These are phyloP conservation scores for Tritrichomonas musculus DNA, from an alignment of 208 protist genomes.

Conservation along the genomic window DNA sequence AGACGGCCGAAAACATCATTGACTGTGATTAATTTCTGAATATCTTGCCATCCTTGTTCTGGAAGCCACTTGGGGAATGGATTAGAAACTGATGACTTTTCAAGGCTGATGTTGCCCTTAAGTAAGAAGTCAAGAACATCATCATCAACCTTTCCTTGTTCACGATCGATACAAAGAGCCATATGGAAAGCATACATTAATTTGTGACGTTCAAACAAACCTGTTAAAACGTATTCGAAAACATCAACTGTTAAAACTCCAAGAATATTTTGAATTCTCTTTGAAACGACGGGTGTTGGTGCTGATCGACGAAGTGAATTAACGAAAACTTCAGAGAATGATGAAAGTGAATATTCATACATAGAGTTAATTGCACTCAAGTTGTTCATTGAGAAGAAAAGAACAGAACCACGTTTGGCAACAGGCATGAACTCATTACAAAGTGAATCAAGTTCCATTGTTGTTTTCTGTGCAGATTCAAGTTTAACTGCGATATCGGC, in stretches of 20 bases:
- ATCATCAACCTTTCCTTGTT: conserved; percentile 65
- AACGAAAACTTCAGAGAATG: conserved; percentile 90
- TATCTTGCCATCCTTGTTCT: conserved; percentile 83
- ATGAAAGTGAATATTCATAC: conserved; percentile 97
- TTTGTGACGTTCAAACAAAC: conserved; percentile 94
- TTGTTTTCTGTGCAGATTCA: conserved; percentile 77
- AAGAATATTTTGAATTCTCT: conserved; percentile 91
- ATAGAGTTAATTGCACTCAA: conserved; percentile 89
- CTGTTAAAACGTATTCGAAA: conserved; percentile 93
- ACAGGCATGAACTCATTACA: conserved; percentile 79
- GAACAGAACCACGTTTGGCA: conserved; percentile 84
- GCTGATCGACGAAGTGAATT: conserved; percentile 80
- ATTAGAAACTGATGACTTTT: conserved; percentile 64
- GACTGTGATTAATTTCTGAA: conserved; percentile 68
- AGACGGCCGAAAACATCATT: conserved; percentile 68
- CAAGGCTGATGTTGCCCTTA: conserved; percentile 85
- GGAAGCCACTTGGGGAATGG: conserved; percentile 77
- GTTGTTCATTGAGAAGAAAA: conserved; percentile 92
- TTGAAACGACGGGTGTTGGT: conserved; percentile 65
- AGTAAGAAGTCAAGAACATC: conserved; percentile 92
- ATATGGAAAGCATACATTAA: conserved; percentile 95
- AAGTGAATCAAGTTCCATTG: conserved; percentile 81
- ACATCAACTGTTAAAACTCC: conserved; percentile 83
- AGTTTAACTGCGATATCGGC: conserved; percentile 87
- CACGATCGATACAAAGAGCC: conserved; percentile 78